Evolutionary conservation across 1,284 basidiomycete genomes (phyloP).

Genomic region (Pascua sp.): DNA sequence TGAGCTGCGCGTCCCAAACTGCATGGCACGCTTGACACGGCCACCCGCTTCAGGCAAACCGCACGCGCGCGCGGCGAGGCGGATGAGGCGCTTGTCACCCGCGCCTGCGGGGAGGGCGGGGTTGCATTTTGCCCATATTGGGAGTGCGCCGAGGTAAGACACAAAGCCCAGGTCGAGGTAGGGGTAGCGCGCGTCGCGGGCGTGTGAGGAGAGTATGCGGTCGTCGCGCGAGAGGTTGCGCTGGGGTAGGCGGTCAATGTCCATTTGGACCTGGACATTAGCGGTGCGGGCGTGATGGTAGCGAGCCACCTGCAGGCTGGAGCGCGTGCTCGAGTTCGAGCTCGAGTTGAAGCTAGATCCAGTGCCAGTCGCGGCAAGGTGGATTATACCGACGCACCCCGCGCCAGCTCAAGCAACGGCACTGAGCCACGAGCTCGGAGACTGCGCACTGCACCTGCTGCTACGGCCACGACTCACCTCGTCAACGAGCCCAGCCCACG

Average conservation of each 20-base stretch:
- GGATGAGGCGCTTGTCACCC: conserved; percentile 84
- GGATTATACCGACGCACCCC: too few species aligned
- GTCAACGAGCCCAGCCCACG: conserved; percentile 70
- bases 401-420: too few species aligned
- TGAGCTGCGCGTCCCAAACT: conserved; percentile 90
- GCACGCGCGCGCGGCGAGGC: conserved; percentile 63
- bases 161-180: conserved; percentile 79
- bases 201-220: conserved; percentile 79
- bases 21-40: conserved; percentile 90
- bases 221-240: conserved; percentile 94
- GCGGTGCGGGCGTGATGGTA: not conserved
- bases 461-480: conserved; percentile 59
- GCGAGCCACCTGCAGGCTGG: too few species aligned
- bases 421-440: too few species aligned
- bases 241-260: conserved; percentile 82
- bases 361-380: too few species aligned
- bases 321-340: too few species aligned
- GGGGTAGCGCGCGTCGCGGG: conserved; percentile 85
- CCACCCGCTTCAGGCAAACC: conserved; percentile 66
- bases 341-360: too few species aligned
- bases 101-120: conserved; percentile 54
- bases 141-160: conserved; percentile 66
- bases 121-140: conserved; percentile 77
- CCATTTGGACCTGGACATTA: conserved; percentile 71
- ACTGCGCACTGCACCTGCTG: too few species aligned